Base-by-base conservation (phyloP, 75 land plant genomes). In the Pinus tabuliformis region DNA sequence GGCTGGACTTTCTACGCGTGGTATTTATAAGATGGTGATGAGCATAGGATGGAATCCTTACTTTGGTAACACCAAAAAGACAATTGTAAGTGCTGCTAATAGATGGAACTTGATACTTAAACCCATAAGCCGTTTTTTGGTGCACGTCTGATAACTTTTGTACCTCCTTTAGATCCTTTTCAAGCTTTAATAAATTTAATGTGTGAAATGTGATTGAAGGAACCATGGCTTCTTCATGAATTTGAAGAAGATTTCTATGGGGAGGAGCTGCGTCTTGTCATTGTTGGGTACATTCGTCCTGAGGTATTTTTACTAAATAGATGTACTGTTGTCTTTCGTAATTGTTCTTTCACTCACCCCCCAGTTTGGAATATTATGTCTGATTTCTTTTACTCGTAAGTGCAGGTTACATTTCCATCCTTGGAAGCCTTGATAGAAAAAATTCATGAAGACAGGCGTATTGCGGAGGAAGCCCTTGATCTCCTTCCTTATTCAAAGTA, bases 1-100 rank as follows among this genome's bases (percentile, higher is more conserved):
- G 99, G 99, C 99, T 72, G 92, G 92, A 56, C 86, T 97, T 70
- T 79, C 93, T 56, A 88, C 71, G 2, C 79, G 81, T 26, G 99
- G 99, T 26, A 86, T 97, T 24, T 97, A 82, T 78, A 95, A 95
- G 83, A 97, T 95, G 95, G 99, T 97, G 45, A 95, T 95, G 98
- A 97, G 96, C 73, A 86, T 97, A 65, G 99, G 99, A 18, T 97
- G 99, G 99, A 97, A 95, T 58, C 99, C 99, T 9, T 97, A 87
- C 73, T 97, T 95, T 70, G 78, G 90, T 78, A 97, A 97, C 68
- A 20, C 88, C 13, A 92, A 97, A 74, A 97, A 97, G 77, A 95
- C 99, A 33, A 90, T 97, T 68, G 99, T 92, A 72, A 87, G 99
- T 86, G 33, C 54, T 49, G 54, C 54, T 49, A 49, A 49, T 49